Conservation (phyloP, 1,284 basidiomycete genomes). For the Trametes polyzona region DNA sequence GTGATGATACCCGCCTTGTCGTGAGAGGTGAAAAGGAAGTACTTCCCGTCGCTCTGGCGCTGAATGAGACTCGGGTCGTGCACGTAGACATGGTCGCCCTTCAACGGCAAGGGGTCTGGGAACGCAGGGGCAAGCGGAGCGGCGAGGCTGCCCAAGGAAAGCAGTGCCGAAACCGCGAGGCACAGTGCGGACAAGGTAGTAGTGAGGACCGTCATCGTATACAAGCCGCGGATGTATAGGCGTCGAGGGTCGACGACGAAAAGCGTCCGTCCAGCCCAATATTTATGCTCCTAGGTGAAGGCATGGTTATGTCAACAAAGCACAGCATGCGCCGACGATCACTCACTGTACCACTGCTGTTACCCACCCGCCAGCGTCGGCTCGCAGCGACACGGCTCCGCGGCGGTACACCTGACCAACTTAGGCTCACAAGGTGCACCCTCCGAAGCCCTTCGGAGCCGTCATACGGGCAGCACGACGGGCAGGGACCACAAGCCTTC, state of each 20-base stretch:
- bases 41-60: constrained; percentile 26
- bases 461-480: background rate
- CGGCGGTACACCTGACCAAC: background rate
- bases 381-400: background rate
- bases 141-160: constrained; percentile 4
- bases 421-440: background rate
- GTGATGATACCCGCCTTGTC: constrained; percentile 24
- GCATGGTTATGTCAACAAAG: background rate
- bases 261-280: background rate
- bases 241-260: background rate
- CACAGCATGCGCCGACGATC: constrained; percentile 4
- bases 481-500: background rate
- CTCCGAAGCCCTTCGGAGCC: background rate
- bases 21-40: constrained; percentile 28
- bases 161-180: background rate
- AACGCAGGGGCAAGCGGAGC: constrained; percentile 11
- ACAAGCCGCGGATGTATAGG: background rate
- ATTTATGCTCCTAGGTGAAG: background rate
- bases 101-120: constrained; percentile 21
- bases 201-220: background rate
- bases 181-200: background rate
- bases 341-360: background rate
- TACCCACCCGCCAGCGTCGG: background rate
- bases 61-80: constrained; percentile 28
- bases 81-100: constrained; percentile 20